Base-by-base conservation (phyloP, 495 filamentous ascomycete genomes). In the Darksidea phi region DNA sequence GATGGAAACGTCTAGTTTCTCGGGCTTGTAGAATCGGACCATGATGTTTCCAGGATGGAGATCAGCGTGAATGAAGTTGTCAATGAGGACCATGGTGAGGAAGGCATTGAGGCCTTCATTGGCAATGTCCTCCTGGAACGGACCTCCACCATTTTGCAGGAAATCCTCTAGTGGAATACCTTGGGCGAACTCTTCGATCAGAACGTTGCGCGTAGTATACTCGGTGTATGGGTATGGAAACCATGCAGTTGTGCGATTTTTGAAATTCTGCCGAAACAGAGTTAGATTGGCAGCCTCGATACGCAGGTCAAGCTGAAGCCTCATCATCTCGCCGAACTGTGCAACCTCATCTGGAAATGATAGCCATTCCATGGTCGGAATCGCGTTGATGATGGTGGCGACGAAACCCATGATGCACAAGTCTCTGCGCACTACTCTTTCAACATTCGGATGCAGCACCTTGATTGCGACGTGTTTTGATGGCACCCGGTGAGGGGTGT, bases 61-160 rank as follows among this genome's bases (percentile, higher is more conserved):
- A 73, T 99, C 95, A n/a, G 95, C 94, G 67, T 99, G 95, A 52
- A 97, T 85, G 71, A 99, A 99, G 69, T 99, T 97, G 71, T 99
- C 95, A 51, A 99, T 87, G 12, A 99, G 80, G 2, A 99, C 79
- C 95, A 99, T 99, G 61, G 90, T 90, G 54, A 99, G 74, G 75
- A 99, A 99, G n/a, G 92, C 91, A 69, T 99, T 91, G 6, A 99
- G 83, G 3, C 95, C 95, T 78, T 97, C 93, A 61, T 94, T 87
- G 11, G 94, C 90, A 58, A 99, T 95, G 50, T 97, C 95, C 57
- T 87, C 82, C 70, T 96, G 91, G 73, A 95, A 99, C 5, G 89
- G 84, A 2, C 95, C 95, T 13, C 91, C 95, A 23, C 95, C 95
- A 48, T 90, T 88, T 53, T 91, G 85, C 53, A 99, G 76, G 71